Evolutionary conservation across 768 basidiomycete genomes (phyloP).

Genomic region (Cyclocybe aegerita): DNA sequence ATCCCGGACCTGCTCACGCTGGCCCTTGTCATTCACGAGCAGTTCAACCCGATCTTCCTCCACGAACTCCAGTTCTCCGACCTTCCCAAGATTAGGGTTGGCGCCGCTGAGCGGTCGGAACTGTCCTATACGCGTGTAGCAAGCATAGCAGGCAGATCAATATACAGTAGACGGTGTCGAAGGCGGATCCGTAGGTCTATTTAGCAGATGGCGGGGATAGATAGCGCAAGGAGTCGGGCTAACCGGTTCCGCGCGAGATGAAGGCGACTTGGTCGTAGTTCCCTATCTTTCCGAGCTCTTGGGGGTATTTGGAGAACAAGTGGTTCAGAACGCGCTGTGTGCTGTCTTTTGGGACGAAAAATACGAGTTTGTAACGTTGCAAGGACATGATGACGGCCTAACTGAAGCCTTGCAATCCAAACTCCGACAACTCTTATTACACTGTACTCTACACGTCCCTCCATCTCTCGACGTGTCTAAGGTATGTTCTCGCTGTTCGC

Average conservation of each 20-base stretch:
- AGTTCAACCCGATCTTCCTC: slow-evolving; percentile 57
- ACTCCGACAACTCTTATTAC: slow-evolving; percentile 16
- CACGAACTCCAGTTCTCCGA: slow-evolving; percentile 43
- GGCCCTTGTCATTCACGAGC: slow-evolving; percentile 38
- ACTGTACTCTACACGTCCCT: slow-evolving; percentile 1
- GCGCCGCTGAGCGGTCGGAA: slow-evolving; percentile 41
- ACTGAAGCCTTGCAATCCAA: slow-evolving; percentile 8
- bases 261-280: slow-evolving; percentile 57
- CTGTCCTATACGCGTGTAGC: slow-evolving; percentile 33
- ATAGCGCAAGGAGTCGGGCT: slow-evolving; percentile 15
- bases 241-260: slow-evolving; percentile 51
- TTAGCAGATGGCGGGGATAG: not conserved
- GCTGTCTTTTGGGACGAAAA: slow-evolving; percentile 44
- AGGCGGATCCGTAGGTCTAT: not conserved
- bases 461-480: slow-evolving; percentile 21
- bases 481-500: slow-evolving; percentile 8
- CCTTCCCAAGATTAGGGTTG: slow-evolving; percentile 43
- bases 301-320: slow-evolving; percentile 44
- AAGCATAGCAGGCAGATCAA: not conserved
- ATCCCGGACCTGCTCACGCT: slow-evolving; percentile 32
- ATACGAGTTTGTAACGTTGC: slow-evolving; percentile 51
- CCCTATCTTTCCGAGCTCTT: slow-evolving; percentile 50
- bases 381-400: slow-evolving; percentile 10
- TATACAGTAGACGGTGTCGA: not conserved
- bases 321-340: slow-evolving; percentile 42